Percentiles rank a stretch among this genome's conserved stretches.
These are phyloP conservation scores for Hydnum rufescens DNA, from an alignment of 768 basidiomycete species.

Conservation along the genomic window DNA sequence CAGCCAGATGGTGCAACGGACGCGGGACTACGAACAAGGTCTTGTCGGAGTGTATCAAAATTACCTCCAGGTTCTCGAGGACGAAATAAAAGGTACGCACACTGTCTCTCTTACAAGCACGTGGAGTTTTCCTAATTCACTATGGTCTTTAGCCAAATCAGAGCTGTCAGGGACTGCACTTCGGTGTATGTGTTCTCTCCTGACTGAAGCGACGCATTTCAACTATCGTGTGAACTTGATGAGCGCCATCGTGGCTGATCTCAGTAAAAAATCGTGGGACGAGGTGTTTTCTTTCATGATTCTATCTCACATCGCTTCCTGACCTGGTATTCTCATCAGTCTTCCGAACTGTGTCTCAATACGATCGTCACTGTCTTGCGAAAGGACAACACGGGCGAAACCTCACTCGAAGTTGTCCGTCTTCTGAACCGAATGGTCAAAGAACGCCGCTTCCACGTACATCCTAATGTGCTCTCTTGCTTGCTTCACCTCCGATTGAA, in stretches of 20 bases:
- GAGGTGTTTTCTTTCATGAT: slow-evolving; percentile 26
- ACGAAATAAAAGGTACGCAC: slow-evolving; percentile 59
- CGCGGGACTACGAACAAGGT: slow-evolving; percentile 92
- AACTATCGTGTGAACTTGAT: slow-evolving; percentile 91
- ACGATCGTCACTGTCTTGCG: slow-evolving; percentile 68
- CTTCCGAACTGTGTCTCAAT: slow-evolving; percentile 67
- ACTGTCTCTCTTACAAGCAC: slow-evolving; percentile 4
- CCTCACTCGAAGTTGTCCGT: slow-evolving; percentile 78
- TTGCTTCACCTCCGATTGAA: slow-evolving; percentile 72
- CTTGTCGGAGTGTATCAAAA: slow-evolving; percentile 73
- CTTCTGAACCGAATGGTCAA: slow-evolving; percentile 91
- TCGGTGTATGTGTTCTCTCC: slow-evolving; percentile 71
- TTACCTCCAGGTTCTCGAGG: slow-evolving; percentile 70
- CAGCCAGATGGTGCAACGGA: slow-evolving; percentile 73
- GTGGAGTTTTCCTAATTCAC: not conserved
- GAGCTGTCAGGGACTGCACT: slow-evolving; percentile 43
- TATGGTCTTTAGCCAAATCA: not conserved
- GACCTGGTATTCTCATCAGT: slow-evolving; percentile 24
- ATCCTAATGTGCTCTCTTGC: slow-evolving; percentile 72
- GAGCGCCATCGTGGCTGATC: slow-evolving; percentile 58
- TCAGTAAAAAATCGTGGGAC: slow-evolving; percentile 82
- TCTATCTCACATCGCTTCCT: not conserved
- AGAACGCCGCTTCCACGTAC: slow-evolving; percentile 74
- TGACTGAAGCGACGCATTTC: slow-evolving; percentile 78
- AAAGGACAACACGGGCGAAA: slow-evolving; percentile 55